Evolutionary conservation across 208 protist genomes (phyloP).

Genomic region (Trichomonas gallinae): DNA sequence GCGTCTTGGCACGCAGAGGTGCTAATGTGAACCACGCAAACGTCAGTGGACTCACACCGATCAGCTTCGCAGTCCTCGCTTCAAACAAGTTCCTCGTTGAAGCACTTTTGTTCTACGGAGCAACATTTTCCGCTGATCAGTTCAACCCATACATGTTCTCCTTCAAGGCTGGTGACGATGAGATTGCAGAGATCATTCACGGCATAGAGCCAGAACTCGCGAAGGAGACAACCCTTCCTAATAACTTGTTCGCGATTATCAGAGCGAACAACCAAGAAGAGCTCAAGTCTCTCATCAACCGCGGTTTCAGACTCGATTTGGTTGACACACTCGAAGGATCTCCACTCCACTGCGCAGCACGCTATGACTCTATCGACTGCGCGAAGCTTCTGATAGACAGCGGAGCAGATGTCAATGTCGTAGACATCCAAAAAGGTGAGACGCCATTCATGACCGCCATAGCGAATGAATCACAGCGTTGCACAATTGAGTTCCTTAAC

Average conservation of each 20-base stretch:
- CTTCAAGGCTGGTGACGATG: not conserved
- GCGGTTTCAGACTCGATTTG: not conserved
- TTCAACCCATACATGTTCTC: not conserved
- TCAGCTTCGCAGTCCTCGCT: not conserved
- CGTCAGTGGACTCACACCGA: not conserved
- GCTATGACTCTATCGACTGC: not conserved
- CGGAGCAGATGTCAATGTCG: not conserved
- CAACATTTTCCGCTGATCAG: not conserved
- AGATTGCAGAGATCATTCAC: not conserved
- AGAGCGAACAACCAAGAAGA: not conserved
- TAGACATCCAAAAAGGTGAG: not conserved
- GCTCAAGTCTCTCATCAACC: not conserved
- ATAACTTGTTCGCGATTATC: not conserved
- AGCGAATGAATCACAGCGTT: not conserved
- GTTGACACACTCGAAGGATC: not conserved
- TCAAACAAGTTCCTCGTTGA: not conserved
- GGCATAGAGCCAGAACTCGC: not conserved
- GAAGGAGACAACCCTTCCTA: not conserved
- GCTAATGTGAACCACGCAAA: not conserved
- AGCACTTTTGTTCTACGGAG: not conserved
- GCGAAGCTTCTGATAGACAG: not conserved
- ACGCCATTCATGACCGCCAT: not conserved
- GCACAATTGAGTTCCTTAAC: not conserved
- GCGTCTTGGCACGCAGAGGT: not conserved
- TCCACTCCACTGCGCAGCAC: not conserved